Evolutionary conservation across 1,284 basidiomycete species (phyloP).

Genomic region (Tylopilus sp.): DNA sequence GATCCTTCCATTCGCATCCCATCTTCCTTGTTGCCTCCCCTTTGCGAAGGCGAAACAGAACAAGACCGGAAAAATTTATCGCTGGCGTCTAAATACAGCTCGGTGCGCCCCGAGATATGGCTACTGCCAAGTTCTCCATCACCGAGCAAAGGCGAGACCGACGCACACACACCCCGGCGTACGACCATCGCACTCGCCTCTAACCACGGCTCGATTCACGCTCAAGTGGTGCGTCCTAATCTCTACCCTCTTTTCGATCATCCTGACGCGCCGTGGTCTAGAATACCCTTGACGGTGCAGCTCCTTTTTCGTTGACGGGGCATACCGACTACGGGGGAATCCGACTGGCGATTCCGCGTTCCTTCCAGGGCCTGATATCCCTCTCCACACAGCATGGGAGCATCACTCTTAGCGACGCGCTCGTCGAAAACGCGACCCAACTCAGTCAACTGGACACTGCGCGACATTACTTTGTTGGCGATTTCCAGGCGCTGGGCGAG

Average conservation of each 20-base stretch:
- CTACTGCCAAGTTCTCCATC: conserved; percentile 5
- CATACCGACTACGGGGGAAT: conserved; percentile 14
- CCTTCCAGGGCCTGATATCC: conserved; percentile 25
- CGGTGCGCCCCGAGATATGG: conserved; percentile 36
- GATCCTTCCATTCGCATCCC: conserved; percentile 41
- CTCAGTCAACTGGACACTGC: conserved; percentile 18
- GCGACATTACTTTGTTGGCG: conserved; percentile 27
- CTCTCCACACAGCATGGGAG: conserved; percentile 21
- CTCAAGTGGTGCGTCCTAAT: conserved; percentile 7
- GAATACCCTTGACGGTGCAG: conserved; percentile 6
- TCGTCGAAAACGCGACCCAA: conserved; percentile 15
- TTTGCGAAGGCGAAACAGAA: conserved; percentile 33
- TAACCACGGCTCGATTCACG: conserved; percentile 10
- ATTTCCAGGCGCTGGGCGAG: conserved; percentile 16
- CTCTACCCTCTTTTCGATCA: no score
- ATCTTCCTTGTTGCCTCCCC: conserved; percentile 31
- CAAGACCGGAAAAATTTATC: conserved; percentile 37
- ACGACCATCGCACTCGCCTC: conserved; percentile 21
- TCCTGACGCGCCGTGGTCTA: not conserved
- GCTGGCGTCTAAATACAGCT: conserved; percentile 31
- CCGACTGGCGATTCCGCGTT: conserved; percentile 18
- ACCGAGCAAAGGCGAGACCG: no score
- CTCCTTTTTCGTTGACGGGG: conserved; percentile 17
- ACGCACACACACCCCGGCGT: not conserved
- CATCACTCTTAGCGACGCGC: conserved; percentile 10